phyloP scores from a whole-genome alignment of 1,284 basidiomycete genomes.

The Ceratobasidium sp. region DNA sequence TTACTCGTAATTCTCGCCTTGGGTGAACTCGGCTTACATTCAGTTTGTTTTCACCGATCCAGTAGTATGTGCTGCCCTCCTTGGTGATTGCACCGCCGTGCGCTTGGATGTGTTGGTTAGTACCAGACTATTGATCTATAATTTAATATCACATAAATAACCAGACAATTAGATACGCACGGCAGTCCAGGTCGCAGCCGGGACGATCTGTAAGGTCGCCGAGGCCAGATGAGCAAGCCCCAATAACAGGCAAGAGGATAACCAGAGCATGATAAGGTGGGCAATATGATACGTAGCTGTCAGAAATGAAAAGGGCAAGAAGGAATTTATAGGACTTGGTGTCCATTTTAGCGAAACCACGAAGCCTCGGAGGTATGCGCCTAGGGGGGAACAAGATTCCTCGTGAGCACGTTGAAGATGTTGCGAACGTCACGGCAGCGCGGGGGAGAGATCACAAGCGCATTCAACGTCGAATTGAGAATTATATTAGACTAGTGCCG shows the following conservation, averaged over 20 bases:
- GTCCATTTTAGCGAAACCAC: no score
- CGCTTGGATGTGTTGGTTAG: constrained; percentile 45
- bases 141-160: neutral
- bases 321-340: constrained; percentile 4
- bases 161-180: neutral
- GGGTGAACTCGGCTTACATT: constrained; percentile 19
- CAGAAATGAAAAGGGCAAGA: neutral
- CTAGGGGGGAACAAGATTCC: constrained; percentile 30
- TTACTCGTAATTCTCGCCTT: neutral
- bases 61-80: constrained; percentile 43
- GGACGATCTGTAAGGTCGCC: constrained; percentile 44
- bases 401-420: neutral
- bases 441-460: constrained; percentile 17
- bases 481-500: neutral
- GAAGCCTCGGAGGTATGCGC: constrained; percentile 20
- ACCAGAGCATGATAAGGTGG: constrained; percentile 14
- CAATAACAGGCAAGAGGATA: neutral
- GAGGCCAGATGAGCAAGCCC: constrained; percentile 7
- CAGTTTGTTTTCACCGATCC: constrained; percentile 44
- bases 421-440: constrained; percentile 1
- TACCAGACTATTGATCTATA: constrained; percentile 26
- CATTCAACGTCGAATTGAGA: neutral
- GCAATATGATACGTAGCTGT: neutral
- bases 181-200: constrained; percentile 44
- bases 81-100: constrained; percentile 45